Conservation (phyloP, 2,329 filamentous ascomycete species). For the Cladosporium sp. region DNA sequence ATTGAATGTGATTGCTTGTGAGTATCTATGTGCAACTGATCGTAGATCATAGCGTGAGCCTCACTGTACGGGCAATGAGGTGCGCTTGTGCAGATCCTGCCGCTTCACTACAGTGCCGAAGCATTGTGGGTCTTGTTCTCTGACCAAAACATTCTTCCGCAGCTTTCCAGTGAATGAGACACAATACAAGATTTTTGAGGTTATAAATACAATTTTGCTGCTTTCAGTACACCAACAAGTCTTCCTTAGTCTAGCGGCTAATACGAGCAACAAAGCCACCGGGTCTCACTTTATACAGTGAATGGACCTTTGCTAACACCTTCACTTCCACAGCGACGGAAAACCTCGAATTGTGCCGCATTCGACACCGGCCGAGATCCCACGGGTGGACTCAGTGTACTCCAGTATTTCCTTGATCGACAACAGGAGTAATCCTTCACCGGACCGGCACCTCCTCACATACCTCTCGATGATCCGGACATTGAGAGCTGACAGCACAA, state of each 20-base stretch:
- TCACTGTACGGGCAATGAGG: not conserved
- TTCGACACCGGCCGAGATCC: not conserved
- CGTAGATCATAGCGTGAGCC: no score
- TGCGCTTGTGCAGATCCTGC: not conserved
- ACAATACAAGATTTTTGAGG: not conserved
- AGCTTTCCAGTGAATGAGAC: not conserved
- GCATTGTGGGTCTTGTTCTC: not conserved
- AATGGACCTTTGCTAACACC: not conserved
- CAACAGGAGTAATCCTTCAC: constrained; percentile 7
- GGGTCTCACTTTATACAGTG: not conserved
- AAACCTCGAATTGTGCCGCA: not conserved
- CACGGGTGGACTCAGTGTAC: not conserved
- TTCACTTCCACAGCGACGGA: not conserved
- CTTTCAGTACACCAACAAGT: not conserved
- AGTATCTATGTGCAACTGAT: no score
- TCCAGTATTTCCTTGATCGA: not conserved
- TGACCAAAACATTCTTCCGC: not conserved
- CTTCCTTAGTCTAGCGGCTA: not conserved
- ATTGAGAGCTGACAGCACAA: not conserved
- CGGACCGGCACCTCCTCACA: constrained; percentile 10
- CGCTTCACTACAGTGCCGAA: not conserved
- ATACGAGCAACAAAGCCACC: not conserved
- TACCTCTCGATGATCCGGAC: not conserved
- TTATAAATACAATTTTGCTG: not conserved
- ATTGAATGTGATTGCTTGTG: not conserved